Percentiles rank a stretch among this genome's conserved stretches.
These are phyloP conservation scores for Thuidium tamariscinum DNA, from an alignment of 225 moss, liverwort and hornwort species.

Conservation along the genomic window DNA sequence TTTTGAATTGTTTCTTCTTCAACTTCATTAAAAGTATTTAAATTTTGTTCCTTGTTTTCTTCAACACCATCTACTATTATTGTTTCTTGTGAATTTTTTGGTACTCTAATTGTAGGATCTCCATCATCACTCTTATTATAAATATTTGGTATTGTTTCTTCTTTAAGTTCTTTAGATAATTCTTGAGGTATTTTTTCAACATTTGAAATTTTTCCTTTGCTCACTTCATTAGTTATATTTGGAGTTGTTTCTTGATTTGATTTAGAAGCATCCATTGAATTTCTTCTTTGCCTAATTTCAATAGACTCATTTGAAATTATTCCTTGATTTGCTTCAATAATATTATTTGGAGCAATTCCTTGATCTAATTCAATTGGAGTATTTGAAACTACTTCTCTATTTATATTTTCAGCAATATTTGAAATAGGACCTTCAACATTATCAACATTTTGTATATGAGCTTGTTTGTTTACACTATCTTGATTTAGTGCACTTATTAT, in stretches of 20 bases:
- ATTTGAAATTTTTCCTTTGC: background rate
- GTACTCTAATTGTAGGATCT: no score
- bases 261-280: background rate
- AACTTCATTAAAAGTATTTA: background rate
- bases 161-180: background rate
- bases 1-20: background rate
- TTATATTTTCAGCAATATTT: background rate
- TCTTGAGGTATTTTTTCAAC: background rate
- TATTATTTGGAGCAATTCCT: background rate
- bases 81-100: background rate
- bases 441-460: background rate
- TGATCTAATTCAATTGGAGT: background rate
- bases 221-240: background rate
- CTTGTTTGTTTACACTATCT: background rate
- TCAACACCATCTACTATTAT: background rate
- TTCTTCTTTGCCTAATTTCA: background rate
- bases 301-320: background rate
- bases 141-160: background rate
- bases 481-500: background rate
- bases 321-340: background rate
- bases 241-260: background rate
- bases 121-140: background rate
- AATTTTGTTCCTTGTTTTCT: background rate
- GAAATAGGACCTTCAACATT: background rate
- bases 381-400: background rate